Base-by-base conservation (phyloP, 352 stramenopile species). In the Pythium utonaiense region DNA sequence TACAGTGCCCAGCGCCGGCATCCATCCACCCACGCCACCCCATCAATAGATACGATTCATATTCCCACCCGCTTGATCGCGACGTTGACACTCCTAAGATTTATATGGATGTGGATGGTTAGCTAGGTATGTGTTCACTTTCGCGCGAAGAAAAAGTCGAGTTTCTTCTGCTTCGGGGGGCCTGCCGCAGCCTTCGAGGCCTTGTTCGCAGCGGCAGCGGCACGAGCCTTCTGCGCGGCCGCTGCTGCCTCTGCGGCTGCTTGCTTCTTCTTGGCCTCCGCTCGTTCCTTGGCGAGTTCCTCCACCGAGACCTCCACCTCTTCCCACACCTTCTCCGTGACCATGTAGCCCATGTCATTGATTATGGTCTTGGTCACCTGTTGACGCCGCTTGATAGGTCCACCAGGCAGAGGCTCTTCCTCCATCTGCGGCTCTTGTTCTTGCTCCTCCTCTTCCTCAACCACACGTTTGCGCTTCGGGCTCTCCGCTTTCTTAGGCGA, bases 321-420 rank as follows among this genome's bases (percentile, higher is more conserved):
- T 28, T 93, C 77, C 40, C 79, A 86, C 36, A 67, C 70, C 47
- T 86, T 86, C 66, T 94, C 84, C 27, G 82, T 94, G 27, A 91
- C 80, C 84, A 94, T 94, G 73, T 94, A 94, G 24, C 84, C 84
- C 49, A 89, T 63, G 25, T 91, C 78, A 47, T 87, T 91, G 61
- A 94, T 89, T 51, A 74, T 71, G 38, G 82, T 90, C 66, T 89
- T 94, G 33, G 65, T 79, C 33, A 90, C 73, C 16, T 84, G 57
- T 45, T 86, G 62, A 10, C 73, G 69, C n/a, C 80, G 72, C 57
- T 81, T 91, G 28, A 86, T 50, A 17, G 59, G 54, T 16, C 55
- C 62, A 25, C 53, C 64, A 36, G 69, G 62, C 30, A 67, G 53
- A 14, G 47, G 28, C 17, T 80, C 72, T 22, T 75, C 68, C 30